Base-by-base conservation (phyloP, 2,329 filamentous ascomycete species). In the Stemphylium vesicarium region DNA sequence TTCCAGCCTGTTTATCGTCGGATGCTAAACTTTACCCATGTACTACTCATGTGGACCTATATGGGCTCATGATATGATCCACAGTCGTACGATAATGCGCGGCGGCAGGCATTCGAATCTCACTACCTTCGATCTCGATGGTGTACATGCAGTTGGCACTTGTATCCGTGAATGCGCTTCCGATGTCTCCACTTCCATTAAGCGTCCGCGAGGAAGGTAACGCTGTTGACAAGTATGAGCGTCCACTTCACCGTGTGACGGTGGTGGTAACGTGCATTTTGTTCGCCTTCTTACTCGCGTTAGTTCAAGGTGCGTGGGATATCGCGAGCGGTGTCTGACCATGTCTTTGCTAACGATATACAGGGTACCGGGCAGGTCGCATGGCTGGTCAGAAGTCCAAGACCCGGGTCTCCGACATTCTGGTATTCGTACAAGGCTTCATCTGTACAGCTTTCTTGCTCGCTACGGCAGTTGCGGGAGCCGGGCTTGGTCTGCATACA, bases 401-500 rank as follows among this genome's bases (percentile, higher is more conserved):
- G 42, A 56, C 51, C 9, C 52, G 22, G 9, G 32, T 65, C 16
- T 57, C 64, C 13, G 60, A 68, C 36, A 31, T 61, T 11, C 55
- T 68, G 7, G 52, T 66, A 1, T 62, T 64, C 10, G 43, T 51
- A 8, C 65, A 68, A 52, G 60, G 64, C 31, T 54, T 64, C 46
- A 24, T 64, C 22, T 57, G 62, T 42, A 43, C 44, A 4, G 46
- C 54, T 6, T 75, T 75, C 47, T 50, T 76, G 13, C 53, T 71
- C 31, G 48, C 65, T 22, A 59, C 69, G 6, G 63, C 65, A 4
- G 56, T 76, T 35, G 50, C 69, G 2, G 56, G 68, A 15, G 61
- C 53, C 15, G 72, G 69, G 5, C 46, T 74, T n/a, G 70, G 69
- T 12, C 44, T 75, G 4, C 53, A 60, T 6, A 63, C 64, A 10